Evolutionary conservation across 192 early-diverging fungal species (phyloP).

Genomic region (Mortierella claussenii): DNA sequence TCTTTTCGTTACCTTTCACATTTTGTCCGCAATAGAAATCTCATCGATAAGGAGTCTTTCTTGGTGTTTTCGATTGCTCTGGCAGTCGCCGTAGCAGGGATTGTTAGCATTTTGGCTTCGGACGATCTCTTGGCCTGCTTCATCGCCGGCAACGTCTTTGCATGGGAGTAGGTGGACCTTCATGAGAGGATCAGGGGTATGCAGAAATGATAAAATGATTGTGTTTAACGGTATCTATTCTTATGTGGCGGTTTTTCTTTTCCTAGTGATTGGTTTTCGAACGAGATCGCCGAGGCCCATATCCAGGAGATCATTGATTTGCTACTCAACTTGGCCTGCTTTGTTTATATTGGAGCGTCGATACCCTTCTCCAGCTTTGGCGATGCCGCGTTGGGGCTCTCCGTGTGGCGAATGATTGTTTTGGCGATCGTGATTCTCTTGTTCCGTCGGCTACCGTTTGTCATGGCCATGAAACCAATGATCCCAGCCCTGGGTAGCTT

Average conservation of each 20-base stretch:
- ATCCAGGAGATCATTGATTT: constrained; percentile 93
- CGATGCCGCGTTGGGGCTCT: constrained; percentile 59
- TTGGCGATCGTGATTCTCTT: constrained; percentile 71
- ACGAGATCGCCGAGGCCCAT: constrained; percentile 82
- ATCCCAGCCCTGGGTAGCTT: constrained; percentile 77
- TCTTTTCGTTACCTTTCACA: background rate
- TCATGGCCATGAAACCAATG: constrained; percentile 69
- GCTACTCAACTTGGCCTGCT: constrained; percentile 87
- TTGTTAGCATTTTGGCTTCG: constrained; percentile 77
- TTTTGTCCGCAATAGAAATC: constrained; percentile 54
- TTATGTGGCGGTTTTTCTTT: no score
- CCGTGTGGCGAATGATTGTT: constrained; percentile 77
- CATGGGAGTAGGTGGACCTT: constrained; percentile 75
- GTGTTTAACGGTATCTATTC: no score
- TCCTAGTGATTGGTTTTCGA: constrained; percentile 81
- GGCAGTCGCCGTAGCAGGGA: constrained; percentile 72
- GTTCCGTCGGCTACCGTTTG: constrained; percentile 77
- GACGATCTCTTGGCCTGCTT: constrained; percentile 85
- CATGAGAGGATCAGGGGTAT: no score
- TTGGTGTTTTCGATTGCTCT: constrained; percentile 85
- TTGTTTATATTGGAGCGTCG: constrained; percentile 87
- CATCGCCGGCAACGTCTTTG: constrained; percentile 80
- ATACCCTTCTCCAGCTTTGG: constrained; percentile 80
- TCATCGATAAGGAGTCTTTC: constrained; percentile 90
- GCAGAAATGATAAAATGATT: no score